These are phyloP conservation scores for Apiospora malaysiana DNA, from an alignment of 2,329 filamentous ascomycete genomes.

Conservation along the genomic window DNA sequence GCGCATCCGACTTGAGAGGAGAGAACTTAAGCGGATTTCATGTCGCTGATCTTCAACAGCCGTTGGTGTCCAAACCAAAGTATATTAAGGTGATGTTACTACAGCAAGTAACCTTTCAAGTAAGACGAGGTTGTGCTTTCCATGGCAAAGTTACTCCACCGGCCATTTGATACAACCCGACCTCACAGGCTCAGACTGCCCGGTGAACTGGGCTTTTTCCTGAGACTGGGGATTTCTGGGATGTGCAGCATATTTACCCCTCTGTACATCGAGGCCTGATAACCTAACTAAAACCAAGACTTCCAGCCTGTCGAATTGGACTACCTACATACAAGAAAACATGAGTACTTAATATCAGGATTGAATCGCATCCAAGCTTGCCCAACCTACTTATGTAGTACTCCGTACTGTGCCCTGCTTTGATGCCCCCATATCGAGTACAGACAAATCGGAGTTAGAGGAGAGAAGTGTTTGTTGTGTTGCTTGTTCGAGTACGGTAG, in stretches of 20 bases:
- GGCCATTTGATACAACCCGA: background rate
- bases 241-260: background rate
- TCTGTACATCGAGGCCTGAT: background rate
- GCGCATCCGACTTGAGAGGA: too few species aligned
- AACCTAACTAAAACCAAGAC: background rate
- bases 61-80: background rate
- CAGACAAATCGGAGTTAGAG: background rate
- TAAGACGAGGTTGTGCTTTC: constrained; percentile 2
- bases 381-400: too few species aligned
- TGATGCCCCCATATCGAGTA: background rate
- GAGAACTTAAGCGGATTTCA: background rate
- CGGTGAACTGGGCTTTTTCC: background rate
- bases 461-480: background rate
- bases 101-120: background rate
- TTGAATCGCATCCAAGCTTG: background rate
- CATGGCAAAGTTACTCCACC: constrained; percentile 3
- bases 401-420: background rate
- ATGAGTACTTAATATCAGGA: background rate
- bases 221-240: constrained; percentile 14
- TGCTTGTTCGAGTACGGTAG: background rate
- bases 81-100: constrained; percentile 1
- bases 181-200: constrained; percentile 1
- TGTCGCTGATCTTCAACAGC: background rate
- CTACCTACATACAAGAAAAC: too few species aligned
- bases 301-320: background rate